These are phyloP conservation scores for Suillus paluster DNA, from an alignment of 768 basidiomycete genomes.

Conservation along the genomic window DNA sequence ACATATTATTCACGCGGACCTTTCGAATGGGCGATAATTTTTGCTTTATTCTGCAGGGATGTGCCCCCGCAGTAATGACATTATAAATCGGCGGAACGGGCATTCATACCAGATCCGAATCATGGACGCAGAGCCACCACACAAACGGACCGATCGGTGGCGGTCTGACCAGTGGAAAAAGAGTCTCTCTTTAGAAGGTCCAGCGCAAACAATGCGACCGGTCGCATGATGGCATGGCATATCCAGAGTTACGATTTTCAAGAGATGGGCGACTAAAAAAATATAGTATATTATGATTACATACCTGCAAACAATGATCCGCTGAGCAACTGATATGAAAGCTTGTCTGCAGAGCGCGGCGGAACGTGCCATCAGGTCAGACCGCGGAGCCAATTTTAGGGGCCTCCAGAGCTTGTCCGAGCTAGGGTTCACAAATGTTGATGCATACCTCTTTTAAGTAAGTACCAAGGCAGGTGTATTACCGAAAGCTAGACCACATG, in stretches of 20 bases:
- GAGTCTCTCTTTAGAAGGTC: background rate
- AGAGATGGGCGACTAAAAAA: background rate
- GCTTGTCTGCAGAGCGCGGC: background rate
- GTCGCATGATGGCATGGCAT: background rate
- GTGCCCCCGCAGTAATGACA: background rate
- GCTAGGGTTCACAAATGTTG: background rate
- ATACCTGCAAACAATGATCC: background rate
- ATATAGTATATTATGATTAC: background rate
- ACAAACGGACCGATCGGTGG: background rate
- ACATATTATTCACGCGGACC: background rate
- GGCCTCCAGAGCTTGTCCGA: background rate
- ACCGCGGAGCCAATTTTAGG: background rate
- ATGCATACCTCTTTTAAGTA: background rate
- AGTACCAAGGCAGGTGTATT: background rate
- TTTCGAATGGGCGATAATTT: background rate
- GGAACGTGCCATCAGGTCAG: background rate
- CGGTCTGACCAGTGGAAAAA: background rate
- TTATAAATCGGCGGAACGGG: background rate
- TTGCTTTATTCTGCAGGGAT: background rate
- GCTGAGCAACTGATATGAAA: background rate
- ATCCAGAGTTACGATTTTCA: background rate
- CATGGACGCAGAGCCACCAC: background rate
- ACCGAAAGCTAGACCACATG: background rate
- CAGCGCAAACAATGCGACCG: background rate
- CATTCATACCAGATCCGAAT: background rate